phyloP scores from a whole-genome alignment of 805 yeast species.

The Ogataea pini region DNA sequence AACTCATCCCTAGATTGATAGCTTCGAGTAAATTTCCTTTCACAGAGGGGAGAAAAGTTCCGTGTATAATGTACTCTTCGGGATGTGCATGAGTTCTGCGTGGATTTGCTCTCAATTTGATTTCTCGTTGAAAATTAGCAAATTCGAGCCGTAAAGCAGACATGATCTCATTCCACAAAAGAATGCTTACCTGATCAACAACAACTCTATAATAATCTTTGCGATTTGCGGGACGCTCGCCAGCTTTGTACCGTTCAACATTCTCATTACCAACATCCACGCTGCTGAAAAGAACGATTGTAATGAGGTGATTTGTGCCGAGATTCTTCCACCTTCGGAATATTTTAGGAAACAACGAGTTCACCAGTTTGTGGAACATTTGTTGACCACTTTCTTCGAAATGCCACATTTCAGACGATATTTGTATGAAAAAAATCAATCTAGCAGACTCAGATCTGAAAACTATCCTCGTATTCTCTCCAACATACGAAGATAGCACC shows the following conservation, averaged over 20 bases:
- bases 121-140: constrained; percentile 74
- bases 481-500: constrained; percentile 73
- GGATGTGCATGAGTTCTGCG: constrained; percentile 37
- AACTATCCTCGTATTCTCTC: constrained; percentile 72
- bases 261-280: constrained; percentile 53
- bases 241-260: constrained; percentile 52
- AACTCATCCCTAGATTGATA: constrained; percentile 76
- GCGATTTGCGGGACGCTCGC: constrained; percentile 67
- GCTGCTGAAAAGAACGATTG: constrained; percentile 84
- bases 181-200: constrained; percentile 88
- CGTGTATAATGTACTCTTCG: constrained; percentile 46
- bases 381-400: constrained; percentile 96
- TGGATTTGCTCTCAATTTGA: constrained; percentile 48
- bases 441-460: constrained; percentile 92
- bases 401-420: constrained; percentile 96
- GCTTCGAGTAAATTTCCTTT: constrained; percentile 91
- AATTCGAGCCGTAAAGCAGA: constrained; percentile 81
- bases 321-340: constrained; percentile 84
- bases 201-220: constrained; percentile 89
- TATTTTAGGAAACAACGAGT: constrained; percentile 87
- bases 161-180: constrained; percentile 92
- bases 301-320: constrained; percentile 87
- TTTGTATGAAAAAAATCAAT: constrained; percentile 78
- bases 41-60: constrained; percentile 77
- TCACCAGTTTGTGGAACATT: constrained; percentile 87